Conservation (phyloP, 179 eudicot genomes). For the Patellifolia procumbens region DNA sequence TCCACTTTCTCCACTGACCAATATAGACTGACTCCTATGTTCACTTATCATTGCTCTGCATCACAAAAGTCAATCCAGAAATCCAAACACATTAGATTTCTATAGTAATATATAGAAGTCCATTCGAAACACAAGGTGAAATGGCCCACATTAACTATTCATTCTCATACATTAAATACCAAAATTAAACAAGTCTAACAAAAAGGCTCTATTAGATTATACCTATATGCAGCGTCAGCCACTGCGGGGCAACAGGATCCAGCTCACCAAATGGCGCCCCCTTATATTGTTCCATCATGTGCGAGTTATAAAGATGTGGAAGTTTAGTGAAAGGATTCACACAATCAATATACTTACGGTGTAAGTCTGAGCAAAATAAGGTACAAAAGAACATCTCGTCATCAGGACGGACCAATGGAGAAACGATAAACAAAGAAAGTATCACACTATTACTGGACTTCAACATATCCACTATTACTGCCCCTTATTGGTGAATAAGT, state of each 20-base stretch:
- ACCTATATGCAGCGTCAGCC: slow-evolving; percentile 99
- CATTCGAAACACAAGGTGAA: slow-evolving; percentile 18
- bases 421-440: neutral
- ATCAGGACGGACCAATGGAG: slow-evolving; percentile 12
- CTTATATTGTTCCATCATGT: slow-evolving; percentile 99
- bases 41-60: slow-evolving; percentile 93
- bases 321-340: slow-evolving; percentile 97
- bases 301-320: slow-evolving; percentile 88
- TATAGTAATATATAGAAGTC: slow-evolving; percentile 19
- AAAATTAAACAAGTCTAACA: slow-evolving; percentile 15
- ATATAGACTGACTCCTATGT: slow-evolving; percentile 78
- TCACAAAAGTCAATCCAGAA: slow-evolving; percentile 33
- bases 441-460: neutral
- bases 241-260: slow-evolving; percentile 99
- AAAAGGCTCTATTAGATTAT: slow-evolving; percentile 19
- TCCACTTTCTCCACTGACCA: slow-evolving; percentile 99
- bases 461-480: neutral
- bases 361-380: slow-evolving; percentile 67
- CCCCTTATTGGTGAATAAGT: neutral
- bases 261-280: slow-evolving; percentile 98
- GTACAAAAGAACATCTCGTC: neutral
- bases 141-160: slow-evolving; percentile 23
- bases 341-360: slow-evolving; percentile 98
- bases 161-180: slow-evolving; percentile 9
- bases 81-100: slow-evolving; percentile 25